Percentiles rank a stretch among this genome's conserved stretches.
Conservation (phyloP, 805 yeast species). For the Candida krabiensis region DNA sequence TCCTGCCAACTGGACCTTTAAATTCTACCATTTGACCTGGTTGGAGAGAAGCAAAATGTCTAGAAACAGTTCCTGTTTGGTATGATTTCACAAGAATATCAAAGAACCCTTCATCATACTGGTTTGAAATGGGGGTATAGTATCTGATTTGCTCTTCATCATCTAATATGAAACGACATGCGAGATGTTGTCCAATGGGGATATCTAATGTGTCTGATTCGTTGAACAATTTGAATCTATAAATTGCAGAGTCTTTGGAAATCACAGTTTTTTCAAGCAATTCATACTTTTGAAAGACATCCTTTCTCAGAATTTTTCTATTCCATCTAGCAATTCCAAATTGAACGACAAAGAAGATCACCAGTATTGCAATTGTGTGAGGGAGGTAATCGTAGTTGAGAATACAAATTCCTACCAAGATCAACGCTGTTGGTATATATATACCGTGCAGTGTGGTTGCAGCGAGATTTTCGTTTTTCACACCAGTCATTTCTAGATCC, state of each 20-base stretch:
- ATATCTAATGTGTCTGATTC: slow-evolving; percentile 61
- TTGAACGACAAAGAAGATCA: slow-evolving; percentile 38
- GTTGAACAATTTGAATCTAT: slow-evolving; percentile 64
- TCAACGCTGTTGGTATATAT: slow-evolving; percentile 64
- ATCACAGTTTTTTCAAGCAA: slow-evolving; percentile 72
- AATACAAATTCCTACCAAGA: slow-evolving; percentile 59
- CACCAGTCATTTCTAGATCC: neutral
- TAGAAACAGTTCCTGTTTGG: slow-evolving; percentile 68
- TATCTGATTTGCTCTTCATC: slow-evolving; percentile 60
- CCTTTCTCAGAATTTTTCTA: slow-evolving; percentile 42
- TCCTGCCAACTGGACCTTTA: slow-evolving; percentile 79
- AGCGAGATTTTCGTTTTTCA: slow-evolving; percentile 40
- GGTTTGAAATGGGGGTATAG: slow-evolving; percentile 76
- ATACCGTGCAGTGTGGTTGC: slow-evolving; percentile 76
- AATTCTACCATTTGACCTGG: slow-evolving; percentile 69
- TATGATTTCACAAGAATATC: slow-evolving; percentile 78
- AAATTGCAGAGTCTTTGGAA: slow-evolving; percentile 69
- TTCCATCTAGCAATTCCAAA: slow-evolving; percentile 36
- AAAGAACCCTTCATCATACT: slow-evolving; percentile 68
- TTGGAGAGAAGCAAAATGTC: slow-evolving; percentile 58
- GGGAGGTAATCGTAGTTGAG: slow-evolving; percentile 53
- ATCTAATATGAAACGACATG: slow-evolving; percentile 48
- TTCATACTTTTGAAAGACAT: slow-evolving; percentile 65
- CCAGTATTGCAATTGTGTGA: slow-evolving; percentile 38
- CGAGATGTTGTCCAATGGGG: slow-evolving; percentile 77